phyloP scores from a whole-genome alignment of 1,284 basidiomycete genomes.

The Microbotryum silenes-acaulis region DNA sequence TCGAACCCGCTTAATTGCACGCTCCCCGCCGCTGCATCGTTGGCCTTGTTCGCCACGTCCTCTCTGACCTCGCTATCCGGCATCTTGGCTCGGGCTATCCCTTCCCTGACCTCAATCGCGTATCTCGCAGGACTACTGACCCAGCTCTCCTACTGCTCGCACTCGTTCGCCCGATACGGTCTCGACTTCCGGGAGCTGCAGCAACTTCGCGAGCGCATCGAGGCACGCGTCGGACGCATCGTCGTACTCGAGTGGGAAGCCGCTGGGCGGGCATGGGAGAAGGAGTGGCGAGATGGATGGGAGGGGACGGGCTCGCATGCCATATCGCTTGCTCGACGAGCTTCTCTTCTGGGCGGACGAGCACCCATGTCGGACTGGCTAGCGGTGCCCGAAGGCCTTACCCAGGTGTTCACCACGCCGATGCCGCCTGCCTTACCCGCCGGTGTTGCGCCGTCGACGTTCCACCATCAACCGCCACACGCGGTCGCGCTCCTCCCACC shows the following conservation, averaged over 20 bases:
- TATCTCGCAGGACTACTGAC: constrained; percentile 75
- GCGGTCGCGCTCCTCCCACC: constrained; percentile 66
- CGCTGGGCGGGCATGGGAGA: constrained; percentile 26
- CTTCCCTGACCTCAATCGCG: constrained; percentile 52
- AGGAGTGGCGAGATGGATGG: constrained; percentile 31
- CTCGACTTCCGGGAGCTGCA: constrained; percentile 55
- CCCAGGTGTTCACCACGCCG: constrained; percentile 28
- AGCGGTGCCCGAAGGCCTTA: constrained; percentile 37
- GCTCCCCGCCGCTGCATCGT: constrained; percentile 44
- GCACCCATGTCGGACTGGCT: constrained; percentile 44
- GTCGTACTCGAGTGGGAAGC: constrained; percentile 43
- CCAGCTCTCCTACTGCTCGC: constrained; percentile 82
- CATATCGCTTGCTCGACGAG: constrained; percentile 31
- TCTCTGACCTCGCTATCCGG: constrained; percentile 52
- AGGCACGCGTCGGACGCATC: constrained; percentile 56
- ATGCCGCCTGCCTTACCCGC: constrained; percentile 3
- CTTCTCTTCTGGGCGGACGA: constrained; percentile 26
- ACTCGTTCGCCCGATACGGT: constrained; percentile 85
- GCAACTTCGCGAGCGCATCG: constrained; percentile 50
- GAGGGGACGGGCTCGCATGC: constrained; percentile 20
- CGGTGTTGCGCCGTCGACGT: not conserved
- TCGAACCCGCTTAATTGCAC: constrained; percentile 25
- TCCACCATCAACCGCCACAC: constrained; percentile 50
- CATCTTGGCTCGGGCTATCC: constrained; percentile 44
- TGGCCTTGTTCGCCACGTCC: constrained; percentile 51